Evolutionary conservation across 106 monocot genomes (phyloP), one percentile per base, ranked within the genome.

Genomic region (Acorus gramineus): DNA sequence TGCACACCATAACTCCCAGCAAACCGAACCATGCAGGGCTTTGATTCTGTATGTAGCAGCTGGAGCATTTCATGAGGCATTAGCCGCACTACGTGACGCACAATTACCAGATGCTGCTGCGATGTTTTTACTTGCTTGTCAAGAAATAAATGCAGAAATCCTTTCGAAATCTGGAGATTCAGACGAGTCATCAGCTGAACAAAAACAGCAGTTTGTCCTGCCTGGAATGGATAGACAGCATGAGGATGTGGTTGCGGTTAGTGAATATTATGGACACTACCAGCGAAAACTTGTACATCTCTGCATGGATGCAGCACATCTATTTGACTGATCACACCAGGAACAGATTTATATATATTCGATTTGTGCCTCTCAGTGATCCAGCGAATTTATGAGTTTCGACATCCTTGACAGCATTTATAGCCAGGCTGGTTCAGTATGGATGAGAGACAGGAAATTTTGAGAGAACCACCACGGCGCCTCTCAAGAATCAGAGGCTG

Each of bases 71-170:
- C 76, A 79, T 5, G 98, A 92, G 67, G 98, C 88, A 61, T 70
- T 98, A 48, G 73, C 83, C 49, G 83, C 92, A 42, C 88, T 98
- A 55, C 85, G 89, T 54, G 79, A 89, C 49, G 78, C 82, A 4
- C 76, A 84, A 56, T 83, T 84, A n/a, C 88, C 85, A 46, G 98
- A 98, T 49, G 67, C 88, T 4, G 98, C 98, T 42, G 98, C 98
- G 14, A 85, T 98, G 85, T 98, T 98, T 59, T 75, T 98, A 69
- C 85, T 98, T 73, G 98, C 98, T 50, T 92, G 98, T 69, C 98
- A 98, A 67, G 98, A 98, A 60, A 87, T 91, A 46, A 74, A 85
- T 58, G 60, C 66, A 54, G 59, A 85, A 60, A 73, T 84, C 14
- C 8, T 64, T 44, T n/a, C 65, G 2, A 57, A 62, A 49, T 66